Percentiles rank a stretch among this genome's conserved stretches.
These are phyloP conservation scores for Alternaria incomplexa DNA, from an alignment of 2,329 filamentous ascomycete species.

Conservation along the genomic window DNA sequence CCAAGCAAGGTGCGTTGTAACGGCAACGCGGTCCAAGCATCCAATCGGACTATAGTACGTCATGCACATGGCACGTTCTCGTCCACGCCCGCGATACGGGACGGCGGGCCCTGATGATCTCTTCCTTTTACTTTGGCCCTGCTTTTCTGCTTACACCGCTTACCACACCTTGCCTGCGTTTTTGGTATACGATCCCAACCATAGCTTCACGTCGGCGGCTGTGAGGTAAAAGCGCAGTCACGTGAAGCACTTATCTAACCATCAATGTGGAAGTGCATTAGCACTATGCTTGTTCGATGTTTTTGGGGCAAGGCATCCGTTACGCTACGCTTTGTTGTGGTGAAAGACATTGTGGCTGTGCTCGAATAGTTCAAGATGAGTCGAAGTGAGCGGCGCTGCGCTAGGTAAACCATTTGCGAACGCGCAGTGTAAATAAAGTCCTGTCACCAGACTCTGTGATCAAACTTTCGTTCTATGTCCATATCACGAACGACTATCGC, in stretches of 20 bases:
- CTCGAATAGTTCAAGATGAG: slow-evolving; percentile 10
- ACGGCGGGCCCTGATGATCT: slow-evolving; percentile 10
- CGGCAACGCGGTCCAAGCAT: slow-evolving; percentile 6
- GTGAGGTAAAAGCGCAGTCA: background rate
- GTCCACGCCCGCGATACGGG: background rate
- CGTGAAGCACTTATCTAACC: background rate
- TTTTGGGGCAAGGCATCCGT: background rate
- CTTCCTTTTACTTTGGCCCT: slow-evolving; percentile 2
- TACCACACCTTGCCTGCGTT: background rate
- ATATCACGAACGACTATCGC: background rate
- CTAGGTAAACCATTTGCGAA: background rate
- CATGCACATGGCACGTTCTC: background rate
- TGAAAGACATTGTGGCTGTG: background rate
- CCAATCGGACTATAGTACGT: slow-evolving; percentile 1
- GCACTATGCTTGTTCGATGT: background rate
- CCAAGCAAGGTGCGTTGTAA: slow-evolving; percentile 10
- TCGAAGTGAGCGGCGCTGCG: slow-evolving; percentile 17
- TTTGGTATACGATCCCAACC: background rate
- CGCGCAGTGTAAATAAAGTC: background rate
- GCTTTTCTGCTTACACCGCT: background rate
- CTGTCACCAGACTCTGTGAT: background rate
- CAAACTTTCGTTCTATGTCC: background rate
- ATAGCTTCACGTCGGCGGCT: background rate
- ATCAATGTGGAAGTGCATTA: background rate
- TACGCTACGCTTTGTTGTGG: background rate